phyloP scores from a whole-genome alignment of 106 monocot genomes.

The Iris macrosiphon region DNA sequence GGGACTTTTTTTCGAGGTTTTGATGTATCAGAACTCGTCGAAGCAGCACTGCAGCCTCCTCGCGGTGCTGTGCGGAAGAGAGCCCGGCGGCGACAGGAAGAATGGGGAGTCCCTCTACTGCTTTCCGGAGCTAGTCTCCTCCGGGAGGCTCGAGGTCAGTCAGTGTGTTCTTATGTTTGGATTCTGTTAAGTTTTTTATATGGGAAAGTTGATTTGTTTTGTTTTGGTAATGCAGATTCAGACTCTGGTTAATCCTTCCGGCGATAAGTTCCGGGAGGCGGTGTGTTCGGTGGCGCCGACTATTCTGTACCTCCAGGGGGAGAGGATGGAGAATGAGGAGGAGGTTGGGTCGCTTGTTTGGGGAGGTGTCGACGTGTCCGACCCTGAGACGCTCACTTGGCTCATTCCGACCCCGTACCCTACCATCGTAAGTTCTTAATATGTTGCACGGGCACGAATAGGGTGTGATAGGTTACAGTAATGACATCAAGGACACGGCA shows the following conservation, averaged over 20 bases:
- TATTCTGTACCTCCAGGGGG: constrained; percentile 79
- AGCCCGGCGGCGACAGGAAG: constrained; percentile 8
- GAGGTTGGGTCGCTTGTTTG: constrained; percentile 71
- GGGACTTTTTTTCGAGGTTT: no score
- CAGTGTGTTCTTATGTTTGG: constrained; percentile 6
- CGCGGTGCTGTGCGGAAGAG: constrained; percentile 53
- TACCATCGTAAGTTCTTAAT: constrained; percentile 78
- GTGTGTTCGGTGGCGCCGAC: constrained; percentile 41
- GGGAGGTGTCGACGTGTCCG: constrained; percentile 48
- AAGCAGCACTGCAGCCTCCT: constrained; percentile 73
- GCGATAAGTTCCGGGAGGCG: constrained; percentile 60
- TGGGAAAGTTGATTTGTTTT: constrained; percentile 1
- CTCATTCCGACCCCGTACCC: constrained; percentile 65
- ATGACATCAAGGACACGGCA: no score
- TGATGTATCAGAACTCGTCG: constrained; percentile 24
- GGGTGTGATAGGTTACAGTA: no score
- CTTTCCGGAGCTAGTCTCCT: constrained; percentile 69
- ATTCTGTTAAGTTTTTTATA: no score
- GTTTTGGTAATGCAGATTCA: constrained; percentile 66
- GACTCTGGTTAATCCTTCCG: constrained; percentile 64
- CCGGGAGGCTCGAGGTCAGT: constrained; percentile 92
- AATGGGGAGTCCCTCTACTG: constrained; percentile 39
- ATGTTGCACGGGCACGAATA: no score
- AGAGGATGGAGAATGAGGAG: constrained; percentile 55
- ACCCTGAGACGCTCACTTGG: constrained; percentile 41